A percentile compares a stretch with the other conserved stretches of the same genome.
phyloP scores from a whole-genome alignment of 2,329 filamentous ascomycete species.

The Coniochaeta sp. region DNA sequence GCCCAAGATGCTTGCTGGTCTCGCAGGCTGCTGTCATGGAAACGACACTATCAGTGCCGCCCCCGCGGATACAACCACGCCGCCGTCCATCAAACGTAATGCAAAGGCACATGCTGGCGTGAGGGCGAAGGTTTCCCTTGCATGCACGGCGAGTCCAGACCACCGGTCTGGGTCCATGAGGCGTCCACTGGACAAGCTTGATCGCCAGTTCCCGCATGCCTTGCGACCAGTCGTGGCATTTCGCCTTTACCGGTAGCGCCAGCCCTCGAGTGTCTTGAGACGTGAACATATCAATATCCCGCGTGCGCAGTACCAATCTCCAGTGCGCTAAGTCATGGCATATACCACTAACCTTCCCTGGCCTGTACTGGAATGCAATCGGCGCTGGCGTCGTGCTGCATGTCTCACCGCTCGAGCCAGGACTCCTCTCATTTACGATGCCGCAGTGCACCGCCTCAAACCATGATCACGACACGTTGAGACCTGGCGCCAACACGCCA shows the following conservation, averaged over 20 bases:
- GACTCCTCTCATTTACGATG: background rate
- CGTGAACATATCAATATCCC: background rate
- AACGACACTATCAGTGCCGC: background rate
- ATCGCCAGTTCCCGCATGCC: background rate
- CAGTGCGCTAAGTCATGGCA: no score
- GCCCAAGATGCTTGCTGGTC: no score
- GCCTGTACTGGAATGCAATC: background rate
- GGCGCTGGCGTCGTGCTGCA: no score
- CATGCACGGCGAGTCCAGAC: background rate
- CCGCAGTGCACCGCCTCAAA: no score
- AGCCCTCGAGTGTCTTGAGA: background rate
- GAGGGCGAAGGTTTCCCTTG: background rate
- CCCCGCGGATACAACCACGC: background rate
- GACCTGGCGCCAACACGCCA: background rate
- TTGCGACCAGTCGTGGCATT: background rate
- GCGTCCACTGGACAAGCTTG: background rate
- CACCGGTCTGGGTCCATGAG: background rate
- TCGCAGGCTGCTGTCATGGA: background rate
- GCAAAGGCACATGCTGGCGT: background rate
- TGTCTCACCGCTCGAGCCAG: background rate
- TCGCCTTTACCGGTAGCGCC: no score
- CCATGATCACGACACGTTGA: background rate
- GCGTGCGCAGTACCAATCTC: background rate
- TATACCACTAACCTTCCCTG: no score
- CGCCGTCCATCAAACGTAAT: background rate